Base-by-base conservation (phyloP, 2,329 filamentous ascomycete species). In the Colletotrichum neosansevieriae region DNA sequence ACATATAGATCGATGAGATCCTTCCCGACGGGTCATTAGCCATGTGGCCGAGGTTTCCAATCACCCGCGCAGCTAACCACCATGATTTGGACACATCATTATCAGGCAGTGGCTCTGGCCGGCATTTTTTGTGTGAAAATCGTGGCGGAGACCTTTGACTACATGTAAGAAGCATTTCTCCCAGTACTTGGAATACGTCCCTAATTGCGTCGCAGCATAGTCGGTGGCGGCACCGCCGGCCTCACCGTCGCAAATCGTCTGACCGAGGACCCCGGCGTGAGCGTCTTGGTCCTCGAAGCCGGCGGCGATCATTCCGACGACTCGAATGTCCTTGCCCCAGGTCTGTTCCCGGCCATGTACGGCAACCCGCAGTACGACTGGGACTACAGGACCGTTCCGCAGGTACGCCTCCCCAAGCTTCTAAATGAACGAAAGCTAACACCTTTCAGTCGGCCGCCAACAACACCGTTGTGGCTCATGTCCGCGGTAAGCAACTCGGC, bases 151-250 rank as follows among this genome's bases (percentile, higher is more conserved):
- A 19, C 38, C 3, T 70, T 63, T 13, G 49, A 70, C 32, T 64
- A 64, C 49, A 64, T 68, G 54, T 68, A 38, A 2, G 6, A 24
- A 17, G n/a, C 12, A 7, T 0, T 36, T 6, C 15, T 34, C 15
- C 4, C 17, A 15, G 15, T 12, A 24, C 10, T 12, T 3, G n/a
- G 34, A 1, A 9, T 6, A 10, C 0, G 1, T 17, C 12, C 32
- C 3, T n/a, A 24, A 1, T 12, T n/a, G 21, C 44, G 75, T 78
- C 68, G 80, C 76, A 71, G 87, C 44, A 73, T 88, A 63, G 75
- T 87, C 21, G 86, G 86, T 36, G 86, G 86, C 40, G 86, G 86
- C 6, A 87, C 84, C 6, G 84, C 85, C 13, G 86, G 86, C 15
- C 77, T 88, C n/a, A 80, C 80, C 1, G 76, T 88, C 7, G 84